These are phyloP conservation scores for Saccharomyces uvarum DNA, from an alignment of 1,139 yeast species.

Conservation along the genomic window DNA sequence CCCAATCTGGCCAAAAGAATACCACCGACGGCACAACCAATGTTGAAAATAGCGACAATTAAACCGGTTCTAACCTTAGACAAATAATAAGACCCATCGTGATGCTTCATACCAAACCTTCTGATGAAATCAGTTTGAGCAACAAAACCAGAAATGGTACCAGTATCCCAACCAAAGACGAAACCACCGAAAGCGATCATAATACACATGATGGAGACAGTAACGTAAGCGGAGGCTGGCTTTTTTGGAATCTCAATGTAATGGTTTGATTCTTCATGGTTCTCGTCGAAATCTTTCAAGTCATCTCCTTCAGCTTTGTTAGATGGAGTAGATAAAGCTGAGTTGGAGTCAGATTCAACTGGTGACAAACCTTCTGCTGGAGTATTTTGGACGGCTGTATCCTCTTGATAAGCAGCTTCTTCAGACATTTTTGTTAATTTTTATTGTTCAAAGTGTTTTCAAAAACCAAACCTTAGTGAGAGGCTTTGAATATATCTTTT, in stretches of 20 bases:
- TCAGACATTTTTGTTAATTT: slow-evolving; percentile 7
- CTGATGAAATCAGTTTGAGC: slow-evolving; percentile 56
- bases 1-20: slow-evolving; percentile 45
- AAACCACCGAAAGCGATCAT: slow-evolving; percentile 61
- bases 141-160: slow-evolving; percentile 71
- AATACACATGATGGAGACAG: slow-evolving; percentile 37
- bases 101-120: slow-evolving; percentile 39
- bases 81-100: slow-evolving; percentile 35
- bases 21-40: slow-evolving; percentile 70
- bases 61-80: slow-evolving; percentile 54
- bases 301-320: slow-evolving; percentile 19
- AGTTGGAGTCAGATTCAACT: slow-evolving; percentile 13
- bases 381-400: slow-evolving; percentile 2
- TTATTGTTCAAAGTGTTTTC: background rate
- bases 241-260: slow-evolving; percentile 33
- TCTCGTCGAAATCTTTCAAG: slow-evolving; percentile 10
- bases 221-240: slow-evolving; percentile 43
- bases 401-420: slow-evolving; percentile 6
- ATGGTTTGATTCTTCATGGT: slow-evolving; percentile 8
- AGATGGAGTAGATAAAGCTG: slow-evolving; percentile 19
- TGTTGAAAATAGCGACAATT: slow-evolving; percentile 59
- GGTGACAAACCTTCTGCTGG: slow-evolving; percentile 14
- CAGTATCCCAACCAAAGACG: slow-evolving; percentile 72
- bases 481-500: background rate
- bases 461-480: background rate